Percentiles rank a stretch among this genome's conserved stretches.
These are phyloP conservation scores for Vaccinium darrowii DNA, from an alignment of 148 eudicot genomes.

Conservation along the genomic window DNA sequence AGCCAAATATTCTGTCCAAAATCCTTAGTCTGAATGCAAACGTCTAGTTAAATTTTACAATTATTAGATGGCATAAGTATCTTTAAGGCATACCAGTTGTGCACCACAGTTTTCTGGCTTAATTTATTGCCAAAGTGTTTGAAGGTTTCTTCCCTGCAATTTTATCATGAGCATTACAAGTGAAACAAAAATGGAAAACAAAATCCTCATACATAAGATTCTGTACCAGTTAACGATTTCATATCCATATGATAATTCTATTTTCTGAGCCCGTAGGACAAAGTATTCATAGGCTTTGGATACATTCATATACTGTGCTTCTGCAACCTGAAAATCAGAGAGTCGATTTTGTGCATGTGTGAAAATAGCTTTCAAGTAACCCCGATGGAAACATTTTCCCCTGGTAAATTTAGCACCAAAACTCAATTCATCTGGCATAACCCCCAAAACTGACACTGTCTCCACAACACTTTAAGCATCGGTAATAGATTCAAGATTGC, in stretches of 20 bases:
- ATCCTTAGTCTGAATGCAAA: background rate
- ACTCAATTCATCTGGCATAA: slow-evolving; percentile 71
- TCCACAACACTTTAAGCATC: slow-evolving; percentile 72
- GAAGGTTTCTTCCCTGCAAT: slow-evolving; percentile 92
- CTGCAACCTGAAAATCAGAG: slow-evolving; percentile 49
- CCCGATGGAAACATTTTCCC: slow-evolving; percentile 16
- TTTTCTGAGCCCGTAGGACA: slow-evolving; percentile 77
- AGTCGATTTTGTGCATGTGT: background rate
- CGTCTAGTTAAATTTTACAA: background rate
- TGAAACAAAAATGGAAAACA: slow-evolving; percentile 9
- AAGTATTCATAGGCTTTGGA: slow-evolving; percentile 74
- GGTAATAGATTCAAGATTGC: slow-evolving; percentile 53
- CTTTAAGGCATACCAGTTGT: slow-evolving; percentile 63
- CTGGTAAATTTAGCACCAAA: slow-evolving; percentile 31
- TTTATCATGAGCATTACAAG: slow-evolving; percentile 16
- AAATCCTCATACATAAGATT: background rate
- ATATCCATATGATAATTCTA: slow-evolving; percentile 84
- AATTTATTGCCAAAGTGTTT: slow-evolving; percentile 70
- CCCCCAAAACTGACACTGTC: slow-evolving; percentile 60
- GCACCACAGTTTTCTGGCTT: slow-evolving; percentile 71
- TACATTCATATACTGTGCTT: slow-evolving; percentile 40
- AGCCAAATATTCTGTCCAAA: background rate
- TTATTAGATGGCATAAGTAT: background rate
- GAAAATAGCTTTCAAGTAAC: background rate
- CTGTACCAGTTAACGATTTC: slow-evolving; percentile 83